Evolutionary conservation across 2,329 filamentous ascomycete species (phyloP).

Genomic region (Xylariaceae sp.): DNA sequence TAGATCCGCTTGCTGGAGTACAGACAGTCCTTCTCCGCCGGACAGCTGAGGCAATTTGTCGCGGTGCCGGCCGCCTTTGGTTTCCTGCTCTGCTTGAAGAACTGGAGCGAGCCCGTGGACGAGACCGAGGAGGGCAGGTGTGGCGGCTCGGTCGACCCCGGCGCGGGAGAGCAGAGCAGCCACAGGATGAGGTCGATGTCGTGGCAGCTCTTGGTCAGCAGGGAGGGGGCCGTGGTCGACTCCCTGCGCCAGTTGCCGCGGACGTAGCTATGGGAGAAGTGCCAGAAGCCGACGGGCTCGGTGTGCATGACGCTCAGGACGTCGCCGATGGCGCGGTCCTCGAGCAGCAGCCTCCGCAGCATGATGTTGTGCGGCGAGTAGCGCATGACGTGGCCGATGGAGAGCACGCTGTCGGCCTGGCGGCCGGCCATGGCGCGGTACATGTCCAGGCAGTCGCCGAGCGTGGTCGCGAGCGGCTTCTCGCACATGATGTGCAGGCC

Average conservation of each 20-base stretch:
- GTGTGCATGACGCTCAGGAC: slow-evolving; percentile 82
- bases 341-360: slow-evolving; percentile 68
- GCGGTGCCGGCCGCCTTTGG: slow-evolving; percentile 64
- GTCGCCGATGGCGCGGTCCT: slow-evolving; percentile 72
- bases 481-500: slow-evolving; percentile 85
- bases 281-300: slow-evolving; percentile 94
- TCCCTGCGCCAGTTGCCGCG: slow-evolving; percentile 89
- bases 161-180: slow-evolving; percentile 70
- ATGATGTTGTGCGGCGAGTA: slow-evolving; percentile 91
- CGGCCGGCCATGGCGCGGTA: slow-evolving; percentile 46
- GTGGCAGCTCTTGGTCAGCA: slow-evolving; percentile 93
- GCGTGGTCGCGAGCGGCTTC: slow-evolving; percentile 79
- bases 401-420: slow-evolving; percentile 53
- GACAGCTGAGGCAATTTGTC: slow-evolving; percentile 82
- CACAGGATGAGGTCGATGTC: slow-evolving; percentile 91
- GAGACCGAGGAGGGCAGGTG: slow-evolving; percentile 72
- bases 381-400: slow-evolving; percentile 86
- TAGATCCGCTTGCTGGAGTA: slow-evolving; percentile 86
- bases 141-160: slow-evolving; percentile 37
- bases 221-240: slow-evolving; percentile 65
- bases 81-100: slow-evolving; percentile 71
- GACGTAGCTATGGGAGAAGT: slow-evolving; percentile 86
- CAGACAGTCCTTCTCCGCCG: slow-evolving; percentile 65
- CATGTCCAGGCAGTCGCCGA: slow-evolving; percentile 72
- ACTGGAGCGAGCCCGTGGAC: slow-evolving; percentile 68